A percentile compares a stretch with the other conserved stretches of the same genome.
phyloP scores from a whole-genome alignment of 305 asterid genomes.

The Petunia hybrid region DNA sequence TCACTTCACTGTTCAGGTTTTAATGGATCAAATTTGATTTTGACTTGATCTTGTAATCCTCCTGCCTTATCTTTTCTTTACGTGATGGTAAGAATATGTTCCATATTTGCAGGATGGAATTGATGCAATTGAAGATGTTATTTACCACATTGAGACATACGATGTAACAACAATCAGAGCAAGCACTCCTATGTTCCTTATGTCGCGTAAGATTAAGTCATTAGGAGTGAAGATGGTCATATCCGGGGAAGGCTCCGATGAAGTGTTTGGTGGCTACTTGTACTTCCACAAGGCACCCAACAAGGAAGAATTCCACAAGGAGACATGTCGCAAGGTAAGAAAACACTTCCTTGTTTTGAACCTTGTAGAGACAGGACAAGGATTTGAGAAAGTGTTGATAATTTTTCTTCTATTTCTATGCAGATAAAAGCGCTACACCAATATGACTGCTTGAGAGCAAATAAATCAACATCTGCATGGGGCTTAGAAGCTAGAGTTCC shows the following conservation, averaged over 20 bases:
- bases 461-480: constrained; percentile 93
- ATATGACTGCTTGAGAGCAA: constrained; percentile 88
- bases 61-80: neutral
- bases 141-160: constrained; percentile 82
- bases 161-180: constrained; percentile 96
- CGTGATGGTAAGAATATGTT: neutral
- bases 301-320: constrained; percentile 93
- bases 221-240: constrained; percentile 93
- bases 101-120: constrained; percentile 71
- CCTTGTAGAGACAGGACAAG: neutral
- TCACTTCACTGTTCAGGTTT: constrained; percentile 85
- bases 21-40: neutral
- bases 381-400: constrained; percentile 7
- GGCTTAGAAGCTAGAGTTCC: constrained; percentile 94
- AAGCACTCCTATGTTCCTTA: constrained; percentile 94
- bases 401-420: constrained; percentile 31
- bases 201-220: constrained; percentile 92
- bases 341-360: neutral
- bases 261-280: constrained; percentile 90
- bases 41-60: too few species aligned
- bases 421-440: constrained; percentile 93
- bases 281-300: constrained; percentile 93
- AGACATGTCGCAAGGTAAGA: constrained; percentile 80
- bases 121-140: constrained; percentile 95
- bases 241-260: constrained; percentile 96